Conservation (phyloP, 768 basidiomycete genomes). For the Sistotremastrum suecicum region DNA sequence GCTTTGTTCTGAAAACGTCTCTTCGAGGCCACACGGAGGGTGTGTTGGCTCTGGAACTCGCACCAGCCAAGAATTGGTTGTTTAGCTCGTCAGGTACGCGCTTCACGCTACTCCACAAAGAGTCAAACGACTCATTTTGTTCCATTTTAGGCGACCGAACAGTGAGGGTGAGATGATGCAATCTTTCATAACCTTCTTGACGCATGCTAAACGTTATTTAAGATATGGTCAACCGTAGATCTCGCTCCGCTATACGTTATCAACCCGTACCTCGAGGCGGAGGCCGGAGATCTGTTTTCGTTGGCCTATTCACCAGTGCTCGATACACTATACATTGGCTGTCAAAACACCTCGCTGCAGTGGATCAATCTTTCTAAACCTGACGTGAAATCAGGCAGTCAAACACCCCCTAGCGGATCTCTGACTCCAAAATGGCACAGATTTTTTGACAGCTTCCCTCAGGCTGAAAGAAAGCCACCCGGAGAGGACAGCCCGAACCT, state of each 20-base stretch:
- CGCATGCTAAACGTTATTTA: neutral
- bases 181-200: neutral
- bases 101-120: neutral
- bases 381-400: conserved; percentile 11
- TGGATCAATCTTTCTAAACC: conserved; percentile 42
- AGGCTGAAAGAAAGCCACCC: conserved; percentile 33
- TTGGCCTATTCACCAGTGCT: conserved; percentile 59
- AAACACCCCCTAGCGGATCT: conserved; percentile 24
- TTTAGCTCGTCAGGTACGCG: conserved; percentile 76
- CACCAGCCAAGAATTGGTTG: conserved; percentile 65
- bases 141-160: conserved; percentile 64
- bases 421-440: conserved; percentile 47
- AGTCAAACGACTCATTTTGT: neutral
- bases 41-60: conserved; percentile 67
- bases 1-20: conserved; percentile 52
- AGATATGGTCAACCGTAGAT: conserved; percentile 75
- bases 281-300: conserved; percentile 80
- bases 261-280: conserved; percentile 63
- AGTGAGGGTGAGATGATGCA: conserved; percentile 43
- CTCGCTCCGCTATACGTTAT: conserved; percentile 59
- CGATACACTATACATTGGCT: conserved; percentile 72
- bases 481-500: conserved; percentile 10
- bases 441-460: conserved; percentile 86
- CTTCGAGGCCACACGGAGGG: conserved; percentile 76
- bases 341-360: conserved; percentile 87